Conservation (phyloP, 495 filamentous ascomycete species). For the Trichoderma orchidacearum region DNA sequence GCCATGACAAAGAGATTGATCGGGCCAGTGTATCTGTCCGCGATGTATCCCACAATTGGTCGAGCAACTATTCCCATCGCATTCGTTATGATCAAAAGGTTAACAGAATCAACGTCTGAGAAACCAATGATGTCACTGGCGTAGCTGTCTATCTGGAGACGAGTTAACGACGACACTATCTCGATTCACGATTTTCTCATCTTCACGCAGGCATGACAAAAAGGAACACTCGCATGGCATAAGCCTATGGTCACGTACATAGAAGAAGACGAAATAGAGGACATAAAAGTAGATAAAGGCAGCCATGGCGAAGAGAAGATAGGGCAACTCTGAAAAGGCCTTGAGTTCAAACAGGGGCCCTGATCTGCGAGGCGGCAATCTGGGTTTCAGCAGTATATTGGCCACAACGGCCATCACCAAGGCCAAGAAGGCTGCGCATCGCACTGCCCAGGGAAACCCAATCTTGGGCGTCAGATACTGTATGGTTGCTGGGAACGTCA, state of each 20-base stretch:
- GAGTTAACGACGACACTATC: slow-evolving; percentile 2
- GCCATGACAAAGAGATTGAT: slow-evolving; percentile 23
- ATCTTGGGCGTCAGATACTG: slow-evolving; percentile 27
- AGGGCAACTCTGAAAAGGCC: slow-evolving; percentile 26
- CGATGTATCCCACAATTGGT: slow-evolving; percentile 22
- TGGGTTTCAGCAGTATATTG: slow-evolving; percentile 18
- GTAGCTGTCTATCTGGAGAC: slow-evolving; percentile 20
- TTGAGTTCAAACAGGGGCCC: slow-evolving; percentile 27
- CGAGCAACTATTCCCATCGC: slow-evolving; percentile 23
- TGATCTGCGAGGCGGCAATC: slow-evolving; percentile 13
- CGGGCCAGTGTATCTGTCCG: slow-evolving; percentile 22
- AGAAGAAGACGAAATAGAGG: slow-evolving; percentile 32
- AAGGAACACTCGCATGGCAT: not conserved
- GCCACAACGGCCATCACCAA: slow-evolving; percentile 16
- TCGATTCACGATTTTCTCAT: not conserved
- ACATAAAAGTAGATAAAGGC: slow-evolving; percentile 27
- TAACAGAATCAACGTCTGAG: slow-evolving; percentile 21
- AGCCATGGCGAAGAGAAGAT: slow-evolving; percentile 21
- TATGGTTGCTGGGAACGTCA: slow-evolving; percentile 25
- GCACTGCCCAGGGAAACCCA: slow-evolving; percentile 31
- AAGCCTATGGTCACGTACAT: slow-evolving; percentile 16
- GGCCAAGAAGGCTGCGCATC: slow-evolving; percentile 24
- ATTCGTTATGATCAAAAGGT: slow-evolving; percentile 27
- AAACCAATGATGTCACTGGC: slow-evolving; percentile 25
- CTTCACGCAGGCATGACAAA: not conserved